Evolutionary conservation across 2,329 filamentous ascomycete species (phyloP).

Genomic region (Scytalidium lignicola): DNA sequence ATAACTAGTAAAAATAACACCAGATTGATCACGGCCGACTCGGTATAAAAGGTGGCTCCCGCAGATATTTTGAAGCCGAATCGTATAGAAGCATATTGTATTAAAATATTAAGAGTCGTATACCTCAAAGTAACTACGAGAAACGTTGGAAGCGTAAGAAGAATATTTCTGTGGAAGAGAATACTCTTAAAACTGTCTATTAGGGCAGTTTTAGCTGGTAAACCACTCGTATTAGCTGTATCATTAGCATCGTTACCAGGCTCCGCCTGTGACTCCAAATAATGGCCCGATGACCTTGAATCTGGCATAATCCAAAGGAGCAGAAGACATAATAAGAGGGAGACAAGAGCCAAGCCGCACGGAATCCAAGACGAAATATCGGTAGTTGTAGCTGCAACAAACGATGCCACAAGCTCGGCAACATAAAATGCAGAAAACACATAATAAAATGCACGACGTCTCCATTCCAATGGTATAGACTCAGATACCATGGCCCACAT

Average conservation of each 20-base stretch:
- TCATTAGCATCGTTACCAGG: background rate
- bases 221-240: background rate
- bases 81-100: slow-evolving; percentile 26
- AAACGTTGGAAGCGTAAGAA: slow-evolving; percentile 22
- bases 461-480: slow-evolving; percentile 18
- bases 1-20: slow-evolving; percentile 23
- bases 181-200: slow-evolving; percentile 7
- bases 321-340: slow-evolving; percentile 14
- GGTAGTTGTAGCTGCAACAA: slow-evolving; percentile 20
- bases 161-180: slow-evolving; percentile 14
- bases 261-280: background rate
- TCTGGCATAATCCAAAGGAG: slow-evolving; percentile 19
- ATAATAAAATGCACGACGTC: slow-evolving; percentile 26
- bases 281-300: slow-evolving; percentile 1
- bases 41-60: slow-evolving; percentile 25
- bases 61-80: slow-evolving; percentile 22
- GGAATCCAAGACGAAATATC: slow-evolving; percentile 28
- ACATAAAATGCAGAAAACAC: slow-evolving; percentile 28
- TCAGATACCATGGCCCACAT: slow-evolving; percentile 29
- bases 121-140: slow-evolving; percentile 25
- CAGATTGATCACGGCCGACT: slow-evolving; percentile 25
- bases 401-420: slow-evolving; percentile 25
- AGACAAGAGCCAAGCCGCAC: slow-evolving; percentile 18
- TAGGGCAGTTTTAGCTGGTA: background rate
- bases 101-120: slow-evolving; percentile 23